Base-by-base conservation (phyloP, 768 basidiomycete species). In the Kondoa subrosea region DNA sequence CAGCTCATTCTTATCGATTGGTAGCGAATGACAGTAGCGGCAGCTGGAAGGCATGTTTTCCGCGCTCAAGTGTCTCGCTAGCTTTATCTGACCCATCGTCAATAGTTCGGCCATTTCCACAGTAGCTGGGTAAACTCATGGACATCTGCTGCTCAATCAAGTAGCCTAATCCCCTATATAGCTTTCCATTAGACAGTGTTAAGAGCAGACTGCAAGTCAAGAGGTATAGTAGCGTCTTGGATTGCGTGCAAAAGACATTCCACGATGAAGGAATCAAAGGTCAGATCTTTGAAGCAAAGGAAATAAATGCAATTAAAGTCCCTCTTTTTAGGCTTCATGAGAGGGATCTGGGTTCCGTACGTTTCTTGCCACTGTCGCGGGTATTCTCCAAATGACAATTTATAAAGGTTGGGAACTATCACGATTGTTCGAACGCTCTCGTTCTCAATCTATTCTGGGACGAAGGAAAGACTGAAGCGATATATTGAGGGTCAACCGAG, bases 381-480 rank as follows among this genome's bases (percentile, higher is more conserved):
- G n/a, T n/a, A n/a, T n/a, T n/a, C n/a, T n/a, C n/a, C n/a, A n/a
- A n/a, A n/a, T n/a, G n/a, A n/a, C n/a, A n/a, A n/a, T n/a, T n/a
- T n/a, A n/a, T n/a, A n/a, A n/a, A n/a, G n/a, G n/a, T 83, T 96
- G 66, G 81, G 91, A 78, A 93, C 91, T 8, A 97, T 97, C 73
- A 91, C 91, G 3, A 90, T 93, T 76, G 91, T 96, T 77, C 89
- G 93, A 85, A 89, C 91, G 32, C 86, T 88, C 33, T 89, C 87
- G 61, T 92, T 95, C 79, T 88, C 87, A 0, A 91, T 93, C 71
- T 92, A 92, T 77, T 87, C 85, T 65, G 80, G 83, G 56, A 89
- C 87, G 50, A 92, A 89, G 78, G 86, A 89, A 72, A 33, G 25
- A 31, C 25, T 66, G 56, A 50, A 50, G 21, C 12, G 59, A 14